Conservation (phyloP, 148 eudicot genomes). For the Silene conica region DNA sequence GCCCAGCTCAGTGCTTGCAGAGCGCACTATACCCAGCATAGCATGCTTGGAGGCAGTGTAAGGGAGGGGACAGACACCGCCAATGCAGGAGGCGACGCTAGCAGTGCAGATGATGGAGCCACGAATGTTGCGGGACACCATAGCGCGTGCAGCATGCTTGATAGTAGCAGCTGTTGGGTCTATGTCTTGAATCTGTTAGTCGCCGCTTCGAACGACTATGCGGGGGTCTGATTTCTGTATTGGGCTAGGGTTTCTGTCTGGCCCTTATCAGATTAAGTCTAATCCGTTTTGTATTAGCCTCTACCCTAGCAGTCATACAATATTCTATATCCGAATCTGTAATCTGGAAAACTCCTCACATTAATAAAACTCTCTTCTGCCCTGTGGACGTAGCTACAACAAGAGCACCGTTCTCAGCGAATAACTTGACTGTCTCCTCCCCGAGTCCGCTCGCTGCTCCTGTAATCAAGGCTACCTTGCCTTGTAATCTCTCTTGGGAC, state of each 20-base stretch:
- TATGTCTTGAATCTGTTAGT: too few relatives aligned
- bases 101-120: constrained; percentile 70
- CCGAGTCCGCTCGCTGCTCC: constrained; percentile 67
- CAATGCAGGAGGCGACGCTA: constrained; percentile 47
- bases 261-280: too few relatives aligned
- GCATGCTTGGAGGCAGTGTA: constrained; percentile 72
- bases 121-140: constrained; percentile 41
- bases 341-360: too few relatives aligned
- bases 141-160: constrained; percentile 57
- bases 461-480: constrained; percentile 60
- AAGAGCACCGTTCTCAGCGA: constrained; percentile 37
- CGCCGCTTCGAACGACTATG: too few relatives aligned
- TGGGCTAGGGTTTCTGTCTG: too few relatives aligned
- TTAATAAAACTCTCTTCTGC: too few relatives aligned
- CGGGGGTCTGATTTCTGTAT: too few relatives aligned
- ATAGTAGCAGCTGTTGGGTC: constrained; percentile 50
- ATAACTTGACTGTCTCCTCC: constrained; percentile 41
- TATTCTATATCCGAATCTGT: too few relatives aligned
- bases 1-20: constrained; percentile 72
- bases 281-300: too few relatives aligned
- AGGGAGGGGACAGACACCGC: constrained; percentile 54
- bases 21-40: constrained; percentile 53
- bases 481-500: constrained; percentile 30
- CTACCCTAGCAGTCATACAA: too few relatives aligned
- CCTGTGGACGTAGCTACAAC: constrained; percentile 28